Evolutionary conservation across 257 asterid species (phyloP), one percentile per base, ranked within the genome.

Genomic region (Verbena officinalis): DNA sequence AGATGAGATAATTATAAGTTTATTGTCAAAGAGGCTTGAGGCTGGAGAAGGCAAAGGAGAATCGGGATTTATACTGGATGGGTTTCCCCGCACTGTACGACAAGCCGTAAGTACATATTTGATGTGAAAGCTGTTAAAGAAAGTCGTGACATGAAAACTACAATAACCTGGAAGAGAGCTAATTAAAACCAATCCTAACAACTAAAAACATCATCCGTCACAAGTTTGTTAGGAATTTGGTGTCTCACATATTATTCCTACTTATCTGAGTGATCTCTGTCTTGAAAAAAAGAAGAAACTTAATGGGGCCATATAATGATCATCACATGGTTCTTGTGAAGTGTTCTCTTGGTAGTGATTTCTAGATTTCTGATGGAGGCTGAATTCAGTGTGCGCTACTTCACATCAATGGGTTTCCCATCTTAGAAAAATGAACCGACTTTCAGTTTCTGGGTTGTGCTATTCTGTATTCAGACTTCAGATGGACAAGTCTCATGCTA

Each of bases 41-140:
- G 66, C 65, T 13, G 99, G 99, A 49, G 96, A 89, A 69, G 67
- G 79, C 58, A 87, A 78, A 62, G 97, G 95, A 50, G 98, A 92
- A 82, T 79, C 88, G 2, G 97, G 97, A 48, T 92, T 92, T 51
- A 92, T 92, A 62, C 96, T 89, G 16, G 98, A 92, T 56, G 97
- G 98, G 10, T 92, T 92, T 66, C 97, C 98, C 55, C 86, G 98
- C 64, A 92, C 98, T 3, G 95, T 92, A 8, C 81, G 96, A 76
- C 98, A 92, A 74, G 98, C 97, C 4, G 97, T 89, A 73, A 92
- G 97, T 79, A 44, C 53, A 9, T 61, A 14, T 30, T 65, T 67
- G 40, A 54, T 50, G 12, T 56, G 13, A 21, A 44, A 61, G 19
- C 31, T 62, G 16, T 52, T 58, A n/a, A 13, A 1, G 19, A 12